A percentile compares a stretch with the other conserved stretches of the same genome.
Evolutionary conservation across 176 grass and related monocot genomes (phyloP).

Genomic region (Metroxylon sagu): DNA sequence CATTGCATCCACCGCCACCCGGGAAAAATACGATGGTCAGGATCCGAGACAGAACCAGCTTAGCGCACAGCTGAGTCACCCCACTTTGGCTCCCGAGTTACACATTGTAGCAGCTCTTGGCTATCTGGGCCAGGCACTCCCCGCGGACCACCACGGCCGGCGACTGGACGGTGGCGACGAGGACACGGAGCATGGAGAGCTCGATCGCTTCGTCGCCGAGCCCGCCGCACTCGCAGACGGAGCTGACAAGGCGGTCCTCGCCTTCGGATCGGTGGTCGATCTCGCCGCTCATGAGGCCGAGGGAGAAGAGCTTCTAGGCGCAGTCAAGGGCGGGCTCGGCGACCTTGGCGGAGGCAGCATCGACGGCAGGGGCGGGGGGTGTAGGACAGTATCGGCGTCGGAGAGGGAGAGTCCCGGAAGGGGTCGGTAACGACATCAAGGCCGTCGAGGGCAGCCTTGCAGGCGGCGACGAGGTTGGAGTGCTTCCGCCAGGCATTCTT

Average conservation of each 20-base stretch:
- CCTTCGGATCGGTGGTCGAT: conserved; percentile 23
- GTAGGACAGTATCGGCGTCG: conserved; percentile 32
- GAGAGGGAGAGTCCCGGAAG: conserved; percentile 29
- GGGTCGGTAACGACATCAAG: conserved; percentile 33
- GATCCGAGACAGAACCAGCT: conserved; percentile 76
- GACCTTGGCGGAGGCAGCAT: conserved; percentile 65
- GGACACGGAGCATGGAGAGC: conserved; percentile 54
- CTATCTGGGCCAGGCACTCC: conserved; percentile 58
- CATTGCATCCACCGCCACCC: conserved; percentile 49
- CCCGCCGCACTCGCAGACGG: conserved; percentile 33
- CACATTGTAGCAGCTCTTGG: conserved; percentile 78
- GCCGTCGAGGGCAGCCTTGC: conserved; percentile 70
- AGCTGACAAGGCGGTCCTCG: conserved; percentile 28
- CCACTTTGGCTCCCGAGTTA: conserved; percentile 73
- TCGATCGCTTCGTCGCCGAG: conserved; percentile 63
- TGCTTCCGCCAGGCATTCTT: conserved; percentile 90
- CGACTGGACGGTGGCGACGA: conserved; percentile 60
- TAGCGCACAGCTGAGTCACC: conserved; percentile 74
- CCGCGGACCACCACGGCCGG: conserved; percentile 42
- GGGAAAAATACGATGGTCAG: conserved; percentile 45
- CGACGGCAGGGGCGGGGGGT: conserved; percentile 49
- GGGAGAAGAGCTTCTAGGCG: conserved; percentile 53
- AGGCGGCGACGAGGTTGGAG: conserved; percentile 65
- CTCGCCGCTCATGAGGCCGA: conserved; percentile 48
- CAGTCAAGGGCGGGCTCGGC: conserved; percentile 66